These are phyloP conservation scores for Alternaria solani DNA, from an alignment of 2,329 filamentous ascomycete genomes.

Conservation along the genomic window DNA sequence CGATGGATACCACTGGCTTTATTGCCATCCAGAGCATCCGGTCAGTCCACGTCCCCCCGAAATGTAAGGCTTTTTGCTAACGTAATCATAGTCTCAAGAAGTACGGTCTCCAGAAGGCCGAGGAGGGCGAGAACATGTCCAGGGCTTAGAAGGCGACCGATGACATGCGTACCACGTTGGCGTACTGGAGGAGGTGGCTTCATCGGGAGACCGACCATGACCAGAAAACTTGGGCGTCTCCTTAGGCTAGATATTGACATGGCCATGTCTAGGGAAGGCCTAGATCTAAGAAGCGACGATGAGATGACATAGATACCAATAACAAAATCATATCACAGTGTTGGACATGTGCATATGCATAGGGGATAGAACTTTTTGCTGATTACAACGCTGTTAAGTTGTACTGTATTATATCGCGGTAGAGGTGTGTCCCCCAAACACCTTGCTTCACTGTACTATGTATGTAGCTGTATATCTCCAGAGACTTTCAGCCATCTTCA, in stretches of 20 bases:
- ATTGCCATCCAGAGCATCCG: slow-evolving; percentile 73
- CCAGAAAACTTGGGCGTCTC: background rate
- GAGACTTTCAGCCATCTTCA: background rate
- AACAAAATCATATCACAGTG: background rate
- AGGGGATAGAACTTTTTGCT: background rate
- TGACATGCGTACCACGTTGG: background rate
- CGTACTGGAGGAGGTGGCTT: background rate
- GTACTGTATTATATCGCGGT: too few species aligned
- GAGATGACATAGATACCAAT: slow-evolving; percentile 2
- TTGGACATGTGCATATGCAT: background rate
- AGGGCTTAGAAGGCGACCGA: slow-evolving; percentile 23
- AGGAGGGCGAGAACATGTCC: slow-evolving; percentile 45
- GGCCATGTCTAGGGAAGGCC: background rate
- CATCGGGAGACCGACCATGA: background rate
- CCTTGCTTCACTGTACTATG: too few species aligned
- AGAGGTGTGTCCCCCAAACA: too few species aligned
- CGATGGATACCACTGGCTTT: slow-evolving; percentile 72
- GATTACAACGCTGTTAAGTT: too few species aligned
- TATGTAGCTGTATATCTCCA: too few species aligned
- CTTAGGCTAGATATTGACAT: background rate
- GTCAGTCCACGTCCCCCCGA: background rate
- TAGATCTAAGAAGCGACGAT: background rate
- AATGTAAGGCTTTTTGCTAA: background rate
- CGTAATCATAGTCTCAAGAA: slow-evolving; percentile 48
- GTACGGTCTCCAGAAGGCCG: slow-evolving; percentile 50